These are phyloP conservation scores for Styphnolobium japonicum DNA, from an alignment of 306 rosid species.

Conservation along the genomic window DNA sequence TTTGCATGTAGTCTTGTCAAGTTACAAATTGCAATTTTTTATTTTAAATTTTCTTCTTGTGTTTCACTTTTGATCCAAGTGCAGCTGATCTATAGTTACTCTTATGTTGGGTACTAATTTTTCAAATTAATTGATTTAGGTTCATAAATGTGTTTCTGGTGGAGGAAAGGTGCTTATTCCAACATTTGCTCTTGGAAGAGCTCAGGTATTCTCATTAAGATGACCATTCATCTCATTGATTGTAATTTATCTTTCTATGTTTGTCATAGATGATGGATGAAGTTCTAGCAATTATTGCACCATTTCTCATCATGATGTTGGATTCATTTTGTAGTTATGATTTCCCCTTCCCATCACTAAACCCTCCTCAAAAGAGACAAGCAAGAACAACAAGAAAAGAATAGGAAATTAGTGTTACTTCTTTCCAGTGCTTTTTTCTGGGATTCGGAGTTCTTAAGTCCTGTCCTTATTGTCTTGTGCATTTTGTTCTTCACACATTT, in stretches of 20 bases:
- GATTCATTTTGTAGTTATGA: neutral
- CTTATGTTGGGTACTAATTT: neutral
- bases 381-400: neutral
- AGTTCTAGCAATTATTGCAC: neutral
- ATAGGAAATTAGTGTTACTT: neutral
- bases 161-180: slow-evolving; percentile 99
- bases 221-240: neutral
- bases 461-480: neutral
- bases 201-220: slow-evolving; percentile 64
- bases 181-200: slow-evolving; percentile 95
- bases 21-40: neutral
- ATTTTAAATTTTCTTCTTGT: neutral
- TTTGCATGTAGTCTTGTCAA: neutral
- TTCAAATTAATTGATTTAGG: slow-evolving; percentile 46
- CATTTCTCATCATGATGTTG: neutral
- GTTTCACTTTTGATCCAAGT: neutral
- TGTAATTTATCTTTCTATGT: neutral
- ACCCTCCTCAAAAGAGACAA: neutral
- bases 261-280: neutral
- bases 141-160: slow-evolving; percentile 70
- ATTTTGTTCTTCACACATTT: neutral
- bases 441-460: neutral
- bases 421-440: neutral
- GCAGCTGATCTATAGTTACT: slow-evolving; percentile 1
- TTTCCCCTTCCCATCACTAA: neutral